Conservation (phyloP, 1,284 basidiomycete species). For the Lentinus polychrous region DNA sequence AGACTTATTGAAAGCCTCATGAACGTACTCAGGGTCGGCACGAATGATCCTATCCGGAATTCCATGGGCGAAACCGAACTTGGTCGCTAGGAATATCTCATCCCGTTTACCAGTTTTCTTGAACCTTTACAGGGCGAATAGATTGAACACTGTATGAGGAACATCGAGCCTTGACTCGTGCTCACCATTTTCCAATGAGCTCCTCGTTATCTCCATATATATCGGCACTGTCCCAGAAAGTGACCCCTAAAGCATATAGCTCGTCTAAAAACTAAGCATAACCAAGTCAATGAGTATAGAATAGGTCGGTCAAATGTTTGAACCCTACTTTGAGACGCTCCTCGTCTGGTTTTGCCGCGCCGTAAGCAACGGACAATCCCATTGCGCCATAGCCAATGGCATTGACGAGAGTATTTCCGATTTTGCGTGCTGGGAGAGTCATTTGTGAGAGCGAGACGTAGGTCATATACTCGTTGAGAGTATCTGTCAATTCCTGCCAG, state of each 20-base stretch:
- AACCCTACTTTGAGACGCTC: slow-evolving; percentile 3
- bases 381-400: slow-evolving; percentile 3
- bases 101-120: slow-evolving; percentile 30
- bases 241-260: slow-evolving; percentile 20
- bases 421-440: slow-evolving; percentile 3
- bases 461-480: too few species aligned
- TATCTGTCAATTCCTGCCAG: too few species aligned
- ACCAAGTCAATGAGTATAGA: background rate
- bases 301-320: background rate
- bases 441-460: background rate
- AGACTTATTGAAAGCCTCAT: slow-evolving; percentile 28
- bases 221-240: slow-evolving; percentile 26
- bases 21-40: slow-evolving; percentile 30
- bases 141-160: too few species aligned
- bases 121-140: slow-evolving; percentile 14
- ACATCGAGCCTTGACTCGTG: too few species aligned
- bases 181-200: slow-evolving; percentile 25
- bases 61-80: slow-evolving; percentile 35
- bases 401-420: slow-evolving; percentile 2
- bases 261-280: slow-evolving; percentile 20
- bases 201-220: slow-evolving; percentile 25
- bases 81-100: slow-evolving; percentile 42
- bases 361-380: slow-evolving; percentile 2
- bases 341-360: background rate
- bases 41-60: slow-evolving; percentile 17